Percentiles rank a stretch among this genome's conserved stretches.
phyloP scores from a whole-genome alignment of 352 stramenopile genomes.

The Thraustochytrium striatum region DNA sequence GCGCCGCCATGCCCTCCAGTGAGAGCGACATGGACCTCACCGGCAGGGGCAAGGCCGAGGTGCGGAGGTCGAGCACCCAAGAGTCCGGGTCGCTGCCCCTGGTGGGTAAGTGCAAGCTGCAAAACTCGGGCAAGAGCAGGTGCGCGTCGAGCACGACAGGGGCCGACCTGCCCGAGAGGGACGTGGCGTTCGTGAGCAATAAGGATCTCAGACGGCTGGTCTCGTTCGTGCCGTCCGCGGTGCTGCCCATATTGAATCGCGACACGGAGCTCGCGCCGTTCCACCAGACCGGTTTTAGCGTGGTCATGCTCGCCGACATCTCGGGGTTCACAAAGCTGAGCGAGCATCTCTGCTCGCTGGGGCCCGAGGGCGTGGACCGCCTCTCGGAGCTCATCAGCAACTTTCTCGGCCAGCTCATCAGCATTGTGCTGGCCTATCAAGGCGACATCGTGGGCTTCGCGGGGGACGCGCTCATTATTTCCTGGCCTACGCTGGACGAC shows the following conservation, averaged over 20 bases:
- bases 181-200: no score
- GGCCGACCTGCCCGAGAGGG: no score
- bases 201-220: conserved; percentile 16
- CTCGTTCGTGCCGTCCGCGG: conserved; percentile 6
- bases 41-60: no score
- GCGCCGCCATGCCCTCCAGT: no score
- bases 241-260: not conserved
- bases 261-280: not conserved
- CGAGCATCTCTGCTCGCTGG: conserved; percentile 73
- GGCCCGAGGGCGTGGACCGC: conserved; percentile 76
- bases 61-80: no score
- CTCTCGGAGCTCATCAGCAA: conserved; percentile 83
- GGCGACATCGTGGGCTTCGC: conserved; percentile 83
- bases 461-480: conserved; percentile 88
- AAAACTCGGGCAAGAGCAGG: not conserved
- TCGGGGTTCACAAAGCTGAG: conserved; percentile 87
- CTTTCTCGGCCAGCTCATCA: conserved; percentile 60
- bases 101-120: no score
- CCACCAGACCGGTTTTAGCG: not conserved
- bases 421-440: conserved; percentile 56
- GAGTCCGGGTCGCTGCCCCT: no score
- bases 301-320: conserved; percentile 88
- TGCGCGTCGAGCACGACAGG: not conserved
- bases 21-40: no score
- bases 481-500: conserved; percentile 65